These are phyloP conservation scores for Trichosanthes cucumerina DNA, from an alignment of 306 rosid genomes.

Conservation along the genomic window DNA sequence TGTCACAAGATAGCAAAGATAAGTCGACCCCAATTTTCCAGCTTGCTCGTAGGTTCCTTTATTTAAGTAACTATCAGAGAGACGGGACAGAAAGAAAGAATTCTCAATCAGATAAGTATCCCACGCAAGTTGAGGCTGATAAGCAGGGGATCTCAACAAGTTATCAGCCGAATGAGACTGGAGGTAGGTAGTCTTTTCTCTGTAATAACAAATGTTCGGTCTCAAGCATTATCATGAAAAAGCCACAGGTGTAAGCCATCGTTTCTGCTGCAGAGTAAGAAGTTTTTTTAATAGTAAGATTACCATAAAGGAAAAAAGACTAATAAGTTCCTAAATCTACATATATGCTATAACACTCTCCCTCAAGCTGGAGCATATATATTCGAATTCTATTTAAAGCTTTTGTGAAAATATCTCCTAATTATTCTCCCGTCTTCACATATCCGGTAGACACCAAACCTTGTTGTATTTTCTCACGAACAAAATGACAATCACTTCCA, in stretches of 20 bases:
- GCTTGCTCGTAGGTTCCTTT: conserved; percentile 56
- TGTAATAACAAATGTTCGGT: neutral
- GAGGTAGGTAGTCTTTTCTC: conserved; percentile 23
- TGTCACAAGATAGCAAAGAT: conserved; percentile 55
- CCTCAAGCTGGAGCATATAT: too few relatives aligned
- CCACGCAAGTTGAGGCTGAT: conserved; percentile 20
- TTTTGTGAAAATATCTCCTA: too few relatives aligned
- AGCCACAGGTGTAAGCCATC: neutral
- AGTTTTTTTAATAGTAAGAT: too few relatives aligned
- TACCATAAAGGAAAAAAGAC: too few relatives aligned
- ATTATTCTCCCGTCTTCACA: too few relatives aligned
- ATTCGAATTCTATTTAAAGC: too few relatives aligned
- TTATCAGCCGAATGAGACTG: conserved; percentile 29
- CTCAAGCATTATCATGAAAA: neutral
- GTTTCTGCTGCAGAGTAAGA: neutral
- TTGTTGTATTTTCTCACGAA: too few relatives aligned
- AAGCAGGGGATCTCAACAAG: conserved; percentile 18
- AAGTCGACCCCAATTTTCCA: conserved; percentile 45
- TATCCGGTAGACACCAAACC: too few relatives aligned
- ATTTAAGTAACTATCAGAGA: conserved; percentile 32
- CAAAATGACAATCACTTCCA: too few relatives aligned
- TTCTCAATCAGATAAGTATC: conserved; percentile 23
- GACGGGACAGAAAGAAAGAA: conserved; percentile 23
- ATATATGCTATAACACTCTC: too few relatives aligned
- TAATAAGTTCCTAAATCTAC: too few relatives aligned